phyloP scores from a whole-genome alignment of 2,329 filamentous ascomycete genomes.

The Ophiostoma perfectum region DNA sequence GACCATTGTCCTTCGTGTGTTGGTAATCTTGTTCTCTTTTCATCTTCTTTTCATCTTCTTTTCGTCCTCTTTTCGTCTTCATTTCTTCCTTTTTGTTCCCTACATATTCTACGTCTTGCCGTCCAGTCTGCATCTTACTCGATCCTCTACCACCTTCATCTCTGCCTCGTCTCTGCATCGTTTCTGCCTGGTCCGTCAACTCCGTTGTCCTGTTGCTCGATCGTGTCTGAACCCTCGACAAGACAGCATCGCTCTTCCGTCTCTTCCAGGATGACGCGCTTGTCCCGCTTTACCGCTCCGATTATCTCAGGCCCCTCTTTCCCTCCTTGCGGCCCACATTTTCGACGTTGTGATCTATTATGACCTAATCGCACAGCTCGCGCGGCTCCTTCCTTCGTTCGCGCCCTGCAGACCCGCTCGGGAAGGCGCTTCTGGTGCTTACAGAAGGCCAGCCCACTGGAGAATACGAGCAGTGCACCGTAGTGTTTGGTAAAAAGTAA shows the following conservation, averaged over 20 bases:
- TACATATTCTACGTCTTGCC: background rate
- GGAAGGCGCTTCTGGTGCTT: background rate
- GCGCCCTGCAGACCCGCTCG: conserved; percentile 3
- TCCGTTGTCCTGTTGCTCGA: too few relatives aligned
- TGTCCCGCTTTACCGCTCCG: conserved; percentile 13
- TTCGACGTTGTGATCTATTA: background rate
- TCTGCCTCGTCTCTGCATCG: too few relatives aligned
- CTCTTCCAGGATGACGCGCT: conserved; percentile 8
- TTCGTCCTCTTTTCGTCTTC: background rate
- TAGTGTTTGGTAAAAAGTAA: background rate
- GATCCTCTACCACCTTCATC: too few relatives aligned
- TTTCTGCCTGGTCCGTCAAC: too few relatives aligned
- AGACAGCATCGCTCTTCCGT: background rate
- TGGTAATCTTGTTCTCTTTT: background rate
- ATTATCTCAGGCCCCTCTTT: background rate
- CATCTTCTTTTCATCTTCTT: background rate
- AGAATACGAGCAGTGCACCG: background rate
- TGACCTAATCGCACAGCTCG: background rate
- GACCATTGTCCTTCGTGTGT: background rate
- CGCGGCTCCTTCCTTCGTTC: background rate
- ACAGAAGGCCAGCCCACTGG: conserved; percentile 3
- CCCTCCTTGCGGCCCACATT: background rate
- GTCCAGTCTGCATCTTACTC: background rate
- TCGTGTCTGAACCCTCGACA: too few relatives aligned
- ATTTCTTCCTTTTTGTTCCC: background rate